Percentiles rank a stretch among this genome's conserved stretches.
phyloP scores from a whole-genome alignment of 2,329 filamentous ascomycete species.

The Hymenoscyphus linearis region DNA sequence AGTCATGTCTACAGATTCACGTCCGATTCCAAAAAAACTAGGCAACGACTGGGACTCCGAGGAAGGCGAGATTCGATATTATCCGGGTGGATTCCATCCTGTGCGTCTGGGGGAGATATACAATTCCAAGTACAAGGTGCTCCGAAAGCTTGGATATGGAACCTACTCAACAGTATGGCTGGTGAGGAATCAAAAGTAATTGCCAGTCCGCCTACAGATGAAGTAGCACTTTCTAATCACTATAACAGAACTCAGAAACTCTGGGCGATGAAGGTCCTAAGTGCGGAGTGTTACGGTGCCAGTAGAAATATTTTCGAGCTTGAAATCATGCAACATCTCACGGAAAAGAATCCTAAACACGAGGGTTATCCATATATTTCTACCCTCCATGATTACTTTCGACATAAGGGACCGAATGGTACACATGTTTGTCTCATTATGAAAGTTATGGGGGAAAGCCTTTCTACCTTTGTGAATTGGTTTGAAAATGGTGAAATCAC shows the following conservation, averaged over 20 bases:
- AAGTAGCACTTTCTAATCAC: not conserved
- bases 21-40: no score
- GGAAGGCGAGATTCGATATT: not conserved
- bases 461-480: not conserved
- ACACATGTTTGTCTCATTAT: not conserved
- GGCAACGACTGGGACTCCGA: not conserved
- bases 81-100: not conserved
- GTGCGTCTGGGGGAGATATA: constrained; percentile 1
- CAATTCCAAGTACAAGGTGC: not conserved
- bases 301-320: not conserved
- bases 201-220: not conserved
- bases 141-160: constrained; percentile 4
- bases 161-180: constrained; percentile 3
- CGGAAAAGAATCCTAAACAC: not conserved
- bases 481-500: not conserved
- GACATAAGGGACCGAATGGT: not conserved
- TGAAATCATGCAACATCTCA: not conserved
- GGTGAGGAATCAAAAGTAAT: not conserved
- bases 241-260: not conserved
- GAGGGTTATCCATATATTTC: not conserved
- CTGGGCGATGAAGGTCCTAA: not conserved
- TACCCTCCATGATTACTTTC: not conserved
- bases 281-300: not conserved
- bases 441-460: not conserved
- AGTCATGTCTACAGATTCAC: not conserved